A percentile compares a stretch with the other conserved stretches of the same genome.
Evolutionary conservation across 2,329 filamentous ascomycete species (phyloP).

Genomic region (Penicillium sp.): DNA sequence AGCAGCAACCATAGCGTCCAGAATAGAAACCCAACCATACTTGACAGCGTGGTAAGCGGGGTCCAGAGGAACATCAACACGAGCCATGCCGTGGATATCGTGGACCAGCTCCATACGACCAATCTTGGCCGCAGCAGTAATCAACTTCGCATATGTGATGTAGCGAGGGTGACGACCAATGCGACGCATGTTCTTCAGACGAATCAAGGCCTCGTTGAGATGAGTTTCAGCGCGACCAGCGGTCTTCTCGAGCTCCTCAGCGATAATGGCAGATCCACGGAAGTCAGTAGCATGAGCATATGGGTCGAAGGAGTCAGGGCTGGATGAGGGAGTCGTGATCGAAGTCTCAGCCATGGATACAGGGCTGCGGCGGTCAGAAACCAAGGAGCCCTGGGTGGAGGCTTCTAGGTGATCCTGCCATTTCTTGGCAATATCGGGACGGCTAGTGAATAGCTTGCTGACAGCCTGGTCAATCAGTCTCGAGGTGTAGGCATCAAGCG

Average conservation of each 20-base stretch:
- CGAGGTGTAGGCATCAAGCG: slow-evolving; percentile 60
- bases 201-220: slow-evolving; percentile 77
- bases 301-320: slow-evolving; percentile 86
- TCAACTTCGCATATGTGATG: slow-evolving; percentile 95
- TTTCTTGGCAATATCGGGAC: slow-evolving; percentile 53
- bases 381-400: slow-evolving; percentile 52
- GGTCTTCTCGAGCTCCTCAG: slow-evolving; percentile 82
- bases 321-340: slow-evolving; percentile 61
- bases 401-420: slow-evolving; percentile 61
- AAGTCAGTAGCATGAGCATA: slow-evolving; percentile 90
- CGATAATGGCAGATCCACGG: slow-evolving; percentile 88
- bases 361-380: slow-evolving; percentile 44
- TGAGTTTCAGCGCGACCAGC: slow-evolving; percentile 73
- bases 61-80: slow-evolving; percentile 82
- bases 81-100: slow-evolving; percentile 87
- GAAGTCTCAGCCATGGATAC: slow-evolving; percentile 49
- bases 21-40: slow-evolving; percentile 94
- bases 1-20: slow-evolving; percentile 95
- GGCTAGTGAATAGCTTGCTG: slow-evolving; percentile 53
- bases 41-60: slow-evolving; percentile 84
- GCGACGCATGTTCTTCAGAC: slow-evolving; percentile 91
- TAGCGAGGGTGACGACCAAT: slow-evolving; percentile 90
- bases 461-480: slow-evolving; percentile 63
- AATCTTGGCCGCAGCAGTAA: slow-evolving; percentile 84
- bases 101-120: slow-evolving; percentile 80